A percentile compares a stretch with the other conserved stretches of the same genome.
Conservation (phyloP, 2,329 filamentous ascomycete species). For the Paraphaeosphaeria minitans region DNA sequence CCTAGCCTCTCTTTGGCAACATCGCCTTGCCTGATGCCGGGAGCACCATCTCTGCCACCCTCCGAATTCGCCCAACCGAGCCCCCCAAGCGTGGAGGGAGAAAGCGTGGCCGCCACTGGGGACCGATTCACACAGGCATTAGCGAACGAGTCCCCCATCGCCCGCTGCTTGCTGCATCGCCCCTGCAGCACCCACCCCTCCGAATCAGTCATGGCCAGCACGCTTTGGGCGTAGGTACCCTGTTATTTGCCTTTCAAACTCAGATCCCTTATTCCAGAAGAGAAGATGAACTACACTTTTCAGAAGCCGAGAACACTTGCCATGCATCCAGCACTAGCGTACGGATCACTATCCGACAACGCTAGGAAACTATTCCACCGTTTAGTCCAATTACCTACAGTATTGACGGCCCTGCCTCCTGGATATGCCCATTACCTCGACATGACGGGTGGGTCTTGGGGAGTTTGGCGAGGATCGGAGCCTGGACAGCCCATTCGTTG, state of each 20-base stretch:
- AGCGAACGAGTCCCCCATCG: slow-evolving; percentile 23
- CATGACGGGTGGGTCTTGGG: slow-evolving; percentile 29
- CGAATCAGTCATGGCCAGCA: slow-evolving; percentile 21
- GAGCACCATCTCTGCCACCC: slow-evolving; percentile 7
- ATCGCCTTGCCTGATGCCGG: slow-evolving; percentile 14
- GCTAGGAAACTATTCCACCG: slow-evolving; percentile 27
- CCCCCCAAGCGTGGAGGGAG: neutral
- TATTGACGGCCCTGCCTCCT: slow-evolving; percentile 25
- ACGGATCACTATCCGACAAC: slow-evolving; percentile 39
- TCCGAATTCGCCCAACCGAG: slow-evolving; percentile 13
- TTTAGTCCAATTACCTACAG: slow-evolving; percentile 22
- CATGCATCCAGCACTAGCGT: slow-evolving; percentile 20
- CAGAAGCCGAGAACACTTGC: slow-evolving; percentile 20
- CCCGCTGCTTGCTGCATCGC: slow-evolving; percentile 22
- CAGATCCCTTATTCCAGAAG: slow-evolving; percentile 24
- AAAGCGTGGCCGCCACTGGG: slow-evolving; percentile 17
- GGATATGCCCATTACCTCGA: slow-evolving; percentile 18
- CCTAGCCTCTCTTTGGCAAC: slow-evolving; percentile 15
- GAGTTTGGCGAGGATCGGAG: slow-evolving; percentile 21
- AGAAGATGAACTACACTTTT: slow-evolving; percentile 16
- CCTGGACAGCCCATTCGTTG: slow-evolving; percentile 17
- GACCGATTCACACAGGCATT: slow-evolving; percentile 20
- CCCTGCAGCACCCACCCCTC: slow-evolving; percentile 26
- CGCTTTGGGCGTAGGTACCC: slow-evolving; percentile 24
- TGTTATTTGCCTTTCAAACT: slow-evolving; percentile 13